Percentiles rank a stretch among this genome's conserved stretches.
Evolutionary conservation across 2,329 filamentous ascomycete species (phyloP).

Genomic region (Teratosphaeria gauchensis): DNA sequence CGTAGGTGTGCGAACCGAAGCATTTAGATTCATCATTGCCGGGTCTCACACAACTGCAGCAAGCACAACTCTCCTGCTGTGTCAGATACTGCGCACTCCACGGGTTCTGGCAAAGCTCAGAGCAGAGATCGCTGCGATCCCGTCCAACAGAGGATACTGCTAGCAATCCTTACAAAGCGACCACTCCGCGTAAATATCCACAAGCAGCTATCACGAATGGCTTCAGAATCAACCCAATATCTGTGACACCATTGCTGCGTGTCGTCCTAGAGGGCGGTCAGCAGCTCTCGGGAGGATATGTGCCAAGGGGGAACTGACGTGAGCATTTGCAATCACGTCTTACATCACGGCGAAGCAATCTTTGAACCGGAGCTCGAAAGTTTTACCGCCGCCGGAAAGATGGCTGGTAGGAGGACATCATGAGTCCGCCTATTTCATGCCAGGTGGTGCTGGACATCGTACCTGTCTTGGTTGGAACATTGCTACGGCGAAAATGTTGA

Average conservation of each 20-base stretch:
- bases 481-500: not conserved
- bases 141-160: not conserved
- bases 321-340: not conserved
- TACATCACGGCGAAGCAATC: not conserved
- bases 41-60: not conserved
- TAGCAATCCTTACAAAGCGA: not conserved
- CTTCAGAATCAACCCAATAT: not conserved
- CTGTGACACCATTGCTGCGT: not conserved
- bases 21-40: not conserved
- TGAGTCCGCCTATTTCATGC: not conserved
- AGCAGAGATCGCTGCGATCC: not conserved
- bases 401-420: not conserved
- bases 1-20: not conserved
- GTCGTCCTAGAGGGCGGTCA: not conserved
- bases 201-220: not conserved
- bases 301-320: not conserved
- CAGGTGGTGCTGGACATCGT: not conserved
- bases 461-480: not conserved
- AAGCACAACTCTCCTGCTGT: not conserved
- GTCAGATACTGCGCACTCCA: not conserved
- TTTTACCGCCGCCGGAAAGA: not conserved
- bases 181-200: not conserved
- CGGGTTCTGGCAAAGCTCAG: not conserved
- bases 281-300: not conserved
- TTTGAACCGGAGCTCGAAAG: not conserved